A percentile compares a stretch with the other conserved stretches of the same genome.
Evolutionary conservation across 2,329 filamentous ascomycete species (phyloP).

Genomic region (Penicillium sp.): DNA sequence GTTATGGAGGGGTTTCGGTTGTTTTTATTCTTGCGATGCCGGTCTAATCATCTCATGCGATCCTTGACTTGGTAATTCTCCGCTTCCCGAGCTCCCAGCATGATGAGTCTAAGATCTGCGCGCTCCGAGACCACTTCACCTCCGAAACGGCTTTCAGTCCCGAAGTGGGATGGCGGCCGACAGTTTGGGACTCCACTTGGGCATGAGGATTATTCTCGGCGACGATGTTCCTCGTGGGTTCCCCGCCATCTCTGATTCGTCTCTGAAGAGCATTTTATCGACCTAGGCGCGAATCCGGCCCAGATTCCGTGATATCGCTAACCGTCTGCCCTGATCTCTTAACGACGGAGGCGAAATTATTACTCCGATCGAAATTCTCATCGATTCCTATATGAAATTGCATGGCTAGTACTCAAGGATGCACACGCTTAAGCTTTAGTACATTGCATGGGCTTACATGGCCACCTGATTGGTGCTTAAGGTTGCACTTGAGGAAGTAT

Average conservation of each 20-base stretch:
- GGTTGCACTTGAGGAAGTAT: not conserved
- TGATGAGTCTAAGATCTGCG: conserved; percentile 7
- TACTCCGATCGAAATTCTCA: not conserved
- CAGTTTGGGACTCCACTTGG: not conserved
- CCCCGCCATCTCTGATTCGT: conserved; percentile 10
- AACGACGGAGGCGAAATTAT: not conserved
- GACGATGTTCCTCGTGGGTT: conserved; percentile 10
- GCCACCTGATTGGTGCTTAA: not conserved
- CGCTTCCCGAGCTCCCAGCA: not conserved
- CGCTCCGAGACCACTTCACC: conserved; percentile 5
- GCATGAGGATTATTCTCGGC: not conserved
- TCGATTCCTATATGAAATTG: not conserved
- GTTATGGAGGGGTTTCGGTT: not conserved
- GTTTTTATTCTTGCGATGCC: not conserved
- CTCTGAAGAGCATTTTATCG: not conserved
- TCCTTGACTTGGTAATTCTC: not conserved
- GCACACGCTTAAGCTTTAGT: not conserved
- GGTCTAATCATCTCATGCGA: not conserved
- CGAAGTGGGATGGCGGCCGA: conserved; percentile 10
- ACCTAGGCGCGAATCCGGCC: not conserved
- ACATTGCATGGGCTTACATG: not conserved
- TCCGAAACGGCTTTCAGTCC: conserved; percentile 10
- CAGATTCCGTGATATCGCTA: not conserved
- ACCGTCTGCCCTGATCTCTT: not conserved
- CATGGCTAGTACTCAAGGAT: not conserved